These are phyloP conservation scores for Agrostemma githago DNA, from an alignment of 148 eudicot genomes.

Conservation along the genomic window DNA sequence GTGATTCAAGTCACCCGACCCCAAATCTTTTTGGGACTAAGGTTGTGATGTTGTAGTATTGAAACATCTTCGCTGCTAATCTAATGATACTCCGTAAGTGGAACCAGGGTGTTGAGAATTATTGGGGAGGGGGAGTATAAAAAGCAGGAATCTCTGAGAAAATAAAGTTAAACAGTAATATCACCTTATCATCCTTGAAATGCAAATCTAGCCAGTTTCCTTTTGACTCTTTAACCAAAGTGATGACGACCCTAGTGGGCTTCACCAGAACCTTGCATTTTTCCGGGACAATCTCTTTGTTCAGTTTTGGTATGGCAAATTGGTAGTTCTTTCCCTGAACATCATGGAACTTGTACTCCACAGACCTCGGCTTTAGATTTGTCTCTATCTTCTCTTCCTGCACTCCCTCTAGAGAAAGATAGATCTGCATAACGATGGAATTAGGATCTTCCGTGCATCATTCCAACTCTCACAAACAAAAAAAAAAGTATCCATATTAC, in stretches of 20 bases:
- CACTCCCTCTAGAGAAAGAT: constrained; percentile 70
- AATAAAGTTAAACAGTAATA: not conserved
- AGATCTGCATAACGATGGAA: constrained; percentile 42
- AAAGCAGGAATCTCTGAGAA: not conserved
- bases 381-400: constrained; percentile 65
- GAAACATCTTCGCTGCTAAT: not conserved
- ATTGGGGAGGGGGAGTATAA: not conserved
- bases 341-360: constrained; percentile 76
- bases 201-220: constrained; percentile 83
- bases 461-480: not conserved
- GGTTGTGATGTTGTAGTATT: no score
- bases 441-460: not conserved
- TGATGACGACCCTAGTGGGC: constrained; percentile 67
- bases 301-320: constrained; percentile 71
- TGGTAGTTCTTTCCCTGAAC: constrained; percentile 79
- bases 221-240: constrained; percentile 61
- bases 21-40: no score
- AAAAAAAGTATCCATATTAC: constrained; percentile 23
- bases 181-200: constrained; percentile 89
- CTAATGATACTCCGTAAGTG: not conserved
- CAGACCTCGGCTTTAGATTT: constrained; percentile 46
- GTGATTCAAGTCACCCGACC: no score
- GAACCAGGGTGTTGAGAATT: not conserved
- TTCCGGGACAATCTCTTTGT: constrained; percentile 70
- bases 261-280: constrained; percentile 68